Evolutionary conservation across 306 rosid species (phyloP).

Genomic region (Gynostemma pentaphyllum): DNA sequence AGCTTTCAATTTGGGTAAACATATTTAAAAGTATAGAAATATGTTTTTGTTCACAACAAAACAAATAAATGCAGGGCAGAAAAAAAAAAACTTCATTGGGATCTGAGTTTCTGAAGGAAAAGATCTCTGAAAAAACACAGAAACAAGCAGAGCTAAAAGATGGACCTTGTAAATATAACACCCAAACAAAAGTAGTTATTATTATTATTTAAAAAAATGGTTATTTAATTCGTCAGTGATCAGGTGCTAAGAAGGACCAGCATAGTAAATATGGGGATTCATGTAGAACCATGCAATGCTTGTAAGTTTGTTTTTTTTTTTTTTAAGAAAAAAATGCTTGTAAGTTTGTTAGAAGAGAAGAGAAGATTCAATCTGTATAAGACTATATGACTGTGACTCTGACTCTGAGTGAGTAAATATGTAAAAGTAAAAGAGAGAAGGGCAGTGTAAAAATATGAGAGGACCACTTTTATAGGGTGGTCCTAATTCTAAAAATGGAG

Average conservation of each 20-base stretch:
- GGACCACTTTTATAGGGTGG: neutral
- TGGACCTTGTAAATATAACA: slow-evolving; percentile 6
- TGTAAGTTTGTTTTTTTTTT: too few relatives aligned
- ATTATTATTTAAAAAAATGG: neutral
- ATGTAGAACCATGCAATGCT: neutral
- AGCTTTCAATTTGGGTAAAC: neutral
- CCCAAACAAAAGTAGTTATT: slow-evolving; percentile 2
- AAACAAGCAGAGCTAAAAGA: neutral
- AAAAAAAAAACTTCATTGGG: slow-evolving; percentile 1
- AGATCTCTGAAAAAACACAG: slow-evolving; percentile 8
- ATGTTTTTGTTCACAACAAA: neutral
- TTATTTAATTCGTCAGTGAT: neutral
- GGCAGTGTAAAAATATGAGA: slow-evolving; percentile 1
- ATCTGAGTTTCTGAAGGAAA: slow-evolving; percentile 9
- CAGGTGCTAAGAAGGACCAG: slow-evolving; percentile 1
- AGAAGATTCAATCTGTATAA: too few relatives aligned
- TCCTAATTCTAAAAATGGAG: too few relatives aligned
- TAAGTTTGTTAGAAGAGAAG: too few relatives aligned
- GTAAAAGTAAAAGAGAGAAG: neutral
- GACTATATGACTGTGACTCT: too few relatives aligned
- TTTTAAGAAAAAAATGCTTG: too few relatives aligned
- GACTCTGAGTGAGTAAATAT: slow-evolving; percentile 9
- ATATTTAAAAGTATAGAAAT: neutral
- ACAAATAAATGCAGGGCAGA: neutral
- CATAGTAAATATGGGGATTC: neutral